Evolutionary conservation across 2,329 filamentous ascomycete species (phyloP).

Genomic region (Aspergillus sp.): DNA sequence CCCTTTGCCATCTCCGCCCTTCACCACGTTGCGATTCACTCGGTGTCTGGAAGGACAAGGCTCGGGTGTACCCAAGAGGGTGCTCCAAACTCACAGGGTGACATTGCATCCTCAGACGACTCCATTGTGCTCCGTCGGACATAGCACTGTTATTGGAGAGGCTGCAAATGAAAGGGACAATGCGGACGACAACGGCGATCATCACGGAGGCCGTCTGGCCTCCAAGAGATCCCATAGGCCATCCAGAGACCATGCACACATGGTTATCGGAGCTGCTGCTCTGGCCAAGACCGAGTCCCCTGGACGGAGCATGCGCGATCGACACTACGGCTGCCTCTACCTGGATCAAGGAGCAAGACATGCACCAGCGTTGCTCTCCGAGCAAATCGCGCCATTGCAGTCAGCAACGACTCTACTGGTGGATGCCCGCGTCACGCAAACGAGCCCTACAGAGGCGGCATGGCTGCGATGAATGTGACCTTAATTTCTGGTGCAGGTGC

Average conservation of each 20-base stretch:
- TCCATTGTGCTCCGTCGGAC: slow-evolving; percentile 18
- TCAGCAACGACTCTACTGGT: background rate
- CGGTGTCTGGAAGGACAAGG: slow-evolving; percentile 6
- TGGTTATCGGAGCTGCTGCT: background rate
- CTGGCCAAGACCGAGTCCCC: background rate
- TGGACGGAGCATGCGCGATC: background rate
- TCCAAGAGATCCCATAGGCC: slow-evolving; percentile 2
- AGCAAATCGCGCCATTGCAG: background rate
- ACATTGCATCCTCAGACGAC: slow-evolving; percentile 22
- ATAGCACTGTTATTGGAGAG: slow-evolving; percentile 10
- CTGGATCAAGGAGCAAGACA: too few species aligned
- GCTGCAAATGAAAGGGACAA: slow-evolving; percentile 8
- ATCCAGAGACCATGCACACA: slow-evolving; percentile 3
- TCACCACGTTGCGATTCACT: background rate
- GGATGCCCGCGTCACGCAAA: background rate
- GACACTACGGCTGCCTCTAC: too few species aligned
- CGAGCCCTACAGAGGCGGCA: background rate
- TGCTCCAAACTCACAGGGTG: slow-evolving; percentile 20
- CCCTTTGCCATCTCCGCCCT: background rate
- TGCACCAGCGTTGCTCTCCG: too few species aligned
- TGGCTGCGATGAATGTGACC: slow-evolving; percentile 14
- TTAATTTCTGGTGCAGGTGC: slow-evolving; percentile 1
- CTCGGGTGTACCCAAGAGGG: slow-evolving; percentile 8
- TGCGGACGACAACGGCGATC: slow-evolving; percentile 2
- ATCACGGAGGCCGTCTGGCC: slow-evolving; percentile 2